Conservation (phyloP, 331 rosid species). For the Quercus phellos region DNA sequence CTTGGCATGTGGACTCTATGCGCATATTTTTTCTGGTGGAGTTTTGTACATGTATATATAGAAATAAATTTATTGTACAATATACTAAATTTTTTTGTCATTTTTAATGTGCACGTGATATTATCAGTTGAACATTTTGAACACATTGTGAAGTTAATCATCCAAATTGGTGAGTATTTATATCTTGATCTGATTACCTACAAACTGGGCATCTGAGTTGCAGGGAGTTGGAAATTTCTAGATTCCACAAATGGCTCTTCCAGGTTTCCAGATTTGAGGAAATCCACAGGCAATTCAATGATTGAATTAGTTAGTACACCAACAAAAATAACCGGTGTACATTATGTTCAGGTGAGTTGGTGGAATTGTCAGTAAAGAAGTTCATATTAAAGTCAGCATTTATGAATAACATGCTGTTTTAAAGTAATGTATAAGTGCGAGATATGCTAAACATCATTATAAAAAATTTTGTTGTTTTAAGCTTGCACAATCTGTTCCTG, state of each 20-base stretch:
- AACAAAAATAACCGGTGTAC: constrained; percentile 88
- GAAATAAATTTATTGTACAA: background rate
- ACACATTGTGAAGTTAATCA: background rate
- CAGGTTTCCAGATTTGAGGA: constrained; percentile 72
- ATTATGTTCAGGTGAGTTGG: constrained; percentile 75
- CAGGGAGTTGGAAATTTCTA: constrained; percentile 79
- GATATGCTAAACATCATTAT: background rate
- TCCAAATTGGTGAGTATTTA: constrained; percentile 9
- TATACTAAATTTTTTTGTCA: background rate
- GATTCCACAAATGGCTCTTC: constrained; percentile 69
- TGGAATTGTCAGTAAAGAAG: constrained; percentile 11
- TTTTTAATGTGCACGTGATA: background rate
- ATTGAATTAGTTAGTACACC: constrained; percentile 76
- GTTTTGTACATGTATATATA: background rate
- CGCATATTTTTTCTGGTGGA: background rate
- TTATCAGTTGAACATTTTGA: background rate
- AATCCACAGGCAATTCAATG: constrained; percentile 63
- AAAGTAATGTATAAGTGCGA: background rate
- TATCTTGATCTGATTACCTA: constrained; percentile 20
- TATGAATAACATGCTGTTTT: background rate
- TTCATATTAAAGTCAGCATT: constrained; percentile 19
- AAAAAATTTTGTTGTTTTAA: background rate
- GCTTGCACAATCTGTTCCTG: background rate
- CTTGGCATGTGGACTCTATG: background rate
- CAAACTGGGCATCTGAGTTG: constrained; percentile 31